Evolutionary conservation across 2,329 filamentous ascomycete genomes (phyloP).

Genomic region (Epicoccum nigrum): DNA sequence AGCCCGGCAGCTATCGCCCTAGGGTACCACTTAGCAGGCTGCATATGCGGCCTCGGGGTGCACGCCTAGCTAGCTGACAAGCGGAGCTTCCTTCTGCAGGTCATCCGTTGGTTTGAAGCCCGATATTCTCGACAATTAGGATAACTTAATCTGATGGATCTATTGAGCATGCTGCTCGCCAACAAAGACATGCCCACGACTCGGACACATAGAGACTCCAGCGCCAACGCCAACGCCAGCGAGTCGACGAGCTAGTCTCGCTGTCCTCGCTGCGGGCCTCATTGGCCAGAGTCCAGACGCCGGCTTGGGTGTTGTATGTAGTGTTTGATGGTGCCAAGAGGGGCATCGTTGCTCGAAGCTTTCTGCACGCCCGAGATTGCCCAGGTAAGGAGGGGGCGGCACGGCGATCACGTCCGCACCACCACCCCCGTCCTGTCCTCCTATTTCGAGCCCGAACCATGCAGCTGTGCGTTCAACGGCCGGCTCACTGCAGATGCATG

Average conservation of each 20-base stretch:
- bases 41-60: conserved; percentile 9
- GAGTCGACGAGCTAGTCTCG: not conserved
- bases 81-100: conserved; percentile 10
- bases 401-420: conserved; percentile 11
- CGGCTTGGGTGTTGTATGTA: conserved; percentile 1
- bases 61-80: conserved; percentile 11
- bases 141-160: not conserved
- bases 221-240: conserved; percentile 3
- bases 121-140: conserved; percentile 1
- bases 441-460: conserved; percentile 11
- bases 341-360: conserved; percentile 9
- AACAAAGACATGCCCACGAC: not conserved
- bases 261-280: not conserved
- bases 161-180: conserved; percentile 12
- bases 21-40: conserved; percentile 3
- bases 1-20: conserved; percentile 11
- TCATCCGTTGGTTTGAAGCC: conserved; percentile 9
- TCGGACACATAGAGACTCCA: not conserved
- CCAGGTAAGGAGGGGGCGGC: conserved; percentile 8
- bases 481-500: conserved; percentile 7
- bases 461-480: conserved; percentile 16
- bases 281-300: conserved; percentile 4
- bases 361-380: conserved; percentile 14
- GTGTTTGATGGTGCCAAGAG: conserved; percentile 12
- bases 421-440: conserved; percentile 5